These are phyloP conservation scores for Neocallimastix lanati DNA, from an alignment of 192 early-diverging fungal species.

Conservation along the genomic window DNA sequence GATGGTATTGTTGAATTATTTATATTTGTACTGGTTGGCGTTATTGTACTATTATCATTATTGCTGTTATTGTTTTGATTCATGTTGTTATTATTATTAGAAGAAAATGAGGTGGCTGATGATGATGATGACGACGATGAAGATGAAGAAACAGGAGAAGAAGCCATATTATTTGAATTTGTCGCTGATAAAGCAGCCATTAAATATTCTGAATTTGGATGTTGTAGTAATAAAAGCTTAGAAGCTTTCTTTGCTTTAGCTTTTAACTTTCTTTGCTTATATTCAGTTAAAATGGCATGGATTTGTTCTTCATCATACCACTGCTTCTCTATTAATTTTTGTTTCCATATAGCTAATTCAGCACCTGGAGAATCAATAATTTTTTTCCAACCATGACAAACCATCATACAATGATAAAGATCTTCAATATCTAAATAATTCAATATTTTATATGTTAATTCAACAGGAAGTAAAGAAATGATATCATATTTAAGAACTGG, in stretches of 20 bases:
- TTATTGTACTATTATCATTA: too few relatives aligned
- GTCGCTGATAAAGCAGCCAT: not conserved
- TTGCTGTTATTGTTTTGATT: too few relatives aligned
- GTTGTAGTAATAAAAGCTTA: not conserved
- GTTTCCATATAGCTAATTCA: not conserved
- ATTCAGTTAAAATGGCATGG: not conserved
- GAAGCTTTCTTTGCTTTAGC: not conserved
- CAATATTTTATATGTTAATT: slow-evolving; percentile 15
- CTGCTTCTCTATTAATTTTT: not conserved
- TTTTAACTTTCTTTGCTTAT: not conserved
- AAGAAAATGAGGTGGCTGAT: too few relatives aligned
- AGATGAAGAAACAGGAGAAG: not conserved
- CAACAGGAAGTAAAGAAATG: slow-evolving; percentile 48
- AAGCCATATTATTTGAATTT: not conserved
- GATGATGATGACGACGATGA: not conserved
- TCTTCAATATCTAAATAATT: not conserved
- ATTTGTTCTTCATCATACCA: not conserved
- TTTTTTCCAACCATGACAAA: not conserved
- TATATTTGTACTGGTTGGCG: not conserved
- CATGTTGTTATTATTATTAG: too few relatives aligned
- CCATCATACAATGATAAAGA: not conserved
- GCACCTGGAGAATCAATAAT: not conserved
- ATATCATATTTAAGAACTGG: slow-evolving; percentile 87
- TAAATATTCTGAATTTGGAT: not conserved
- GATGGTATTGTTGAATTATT: not conserved